Percentiles rank a stretch among this genome's conserved stretches.
phyloP scores from a whole-genome alignment of 805 yeast species.

The Starmerella khaoyaiensis region DNA sequence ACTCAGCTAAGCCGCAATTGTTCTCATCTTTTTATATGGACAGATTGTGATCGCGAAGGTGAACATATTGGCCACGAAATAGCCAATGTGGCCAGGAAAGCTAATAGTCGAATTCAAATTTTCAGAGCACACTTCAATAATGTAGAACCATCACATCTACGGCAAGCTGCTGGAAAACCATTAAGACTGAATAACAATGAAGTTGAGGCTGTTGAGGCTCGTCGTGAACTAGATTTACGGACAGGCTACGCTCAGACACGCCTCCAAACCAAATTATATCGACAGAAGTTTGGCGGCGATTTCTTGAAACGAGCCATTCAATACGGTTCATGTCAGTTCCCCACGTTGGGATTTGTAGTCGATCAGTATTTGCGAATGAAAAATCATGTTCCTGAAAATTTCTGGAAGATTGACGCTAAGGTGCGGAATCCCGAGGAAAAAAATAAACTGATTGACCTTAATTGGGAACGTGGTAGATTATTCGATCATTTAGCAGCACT shows the following conservation, averaged over 20 bases:
- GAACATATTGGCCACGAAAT: constrained; percentile 85
- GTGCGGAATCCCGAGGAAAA: constrained; percentile 26
- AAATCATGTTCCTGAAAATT: constrained; percentile 59
- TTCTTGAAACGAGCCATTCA: constrained; percentile 37
- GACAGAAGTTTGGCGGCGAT: constrained; percentile 25
- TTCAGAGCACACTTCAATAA: constrained; percentile 82
- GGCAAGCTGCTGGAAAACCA: constrained; percentile 63
- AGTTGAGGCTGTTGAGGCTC: constrained; percentile 71
- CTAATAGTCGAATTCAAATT: constrained; percentile 39
- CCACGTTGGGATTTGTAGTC: constrained; percentile 91
- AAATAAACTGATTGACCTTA: constrained; percentile 30
- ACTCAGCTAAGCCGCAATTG: constrained; percentile 47
- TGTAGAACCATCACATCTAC: constrained; percentile 58
- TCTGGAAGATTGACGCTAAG: constrained; percentile 58
- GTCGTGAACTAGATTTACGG: constrained; percentile 78
- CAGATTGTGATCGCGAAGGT: constrained; percentile 97
- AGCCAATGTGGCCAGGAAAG: constrained; percentile 48
- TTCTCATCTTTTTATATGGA: constrained; percentile 77
- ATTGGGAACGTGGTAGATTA: constrained; percentile 61
- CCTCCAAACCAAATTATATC: constrained; percentile 42
- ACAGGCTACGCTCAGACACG: constrained; percentile 86
- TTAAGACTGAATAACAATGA: constrained; percentile 47
- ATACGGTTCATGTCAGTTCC: constrained; percentile 92
- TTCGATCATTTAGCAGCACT: constrained; percentile 61
- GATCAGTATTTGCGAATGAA: constrained; percentile 72